Evolutionary conservation across 768 basidiomycete species (phyloP).

Genomic region (Trametes maxima): DNA sequence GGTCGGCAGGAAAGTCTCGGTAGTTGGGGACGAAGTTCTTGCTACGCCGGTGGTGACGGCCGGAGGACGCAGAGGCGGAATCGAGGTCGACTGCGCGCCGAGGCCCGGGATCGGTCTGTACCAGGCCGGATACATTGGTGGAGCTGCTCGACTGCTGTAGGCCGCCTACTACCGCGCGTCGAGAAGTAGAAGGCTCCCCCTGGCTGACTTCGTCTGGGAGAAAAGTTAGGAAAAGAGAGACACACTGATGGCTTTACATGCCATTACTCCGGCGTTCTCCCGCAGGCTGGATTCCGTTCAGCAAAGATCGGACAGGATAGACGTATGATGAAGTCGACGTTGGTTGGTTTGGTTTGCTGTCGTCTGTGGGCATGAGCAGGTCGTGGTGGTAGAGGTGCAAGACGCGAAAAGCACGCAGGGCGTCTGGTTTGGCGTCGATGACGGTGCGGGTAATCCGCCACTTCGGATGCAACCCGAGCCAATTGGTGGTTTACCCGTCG

Average conservation of each 20-base stretch:
- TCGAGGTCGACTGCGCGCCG: background rate
- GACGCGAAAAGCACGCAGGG: background rate
- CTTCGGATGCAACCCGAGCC: background rate
- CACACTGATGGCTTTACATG: background rate
- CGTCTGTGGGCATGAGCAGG: slow-evolving; percentile 9
- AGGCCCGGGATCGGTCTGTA: background rate
- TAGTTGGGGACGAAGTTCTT: slow-evolving; percentile 24
- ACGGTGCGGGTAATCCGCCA: background rate
- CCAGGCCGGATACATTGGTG: background rate
- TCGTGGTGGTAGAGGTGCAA: slow-evolving; percentile 3
- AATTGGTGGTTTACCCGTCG: too few relatives aligned
- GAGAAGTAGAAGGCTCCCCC: background rate
- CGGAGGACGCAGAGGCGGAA: background rate
- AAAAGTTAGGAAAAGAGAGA: slow-evolving; percentile 7
- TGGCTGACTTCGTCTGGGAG: slow-evolving; percentile 13
- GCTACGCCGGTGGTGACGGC: slow-evolving; percentile 5
- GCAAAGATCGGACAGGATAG: slow-evolving; percentile 6
- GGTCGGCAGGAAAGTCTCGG: slow-evolving; percentile 24
- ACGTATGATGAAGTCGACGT: slow-evolving; percentile 1
- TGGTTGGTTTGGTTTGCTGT: background rate
- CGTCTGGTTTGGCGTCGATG: background rate
- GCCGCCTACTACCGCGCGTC: background rate
- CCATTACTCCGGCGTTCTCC: background rate
- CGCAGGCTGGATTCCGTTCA: slow-evolving; percentile 2
- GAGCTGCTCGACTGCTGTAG: slow-evolving; percentile 6